phyloP scores from a whole-genome alignment of 371 early-diverging fungal genomes.

The Blyttiomyces sp. region DNA sequence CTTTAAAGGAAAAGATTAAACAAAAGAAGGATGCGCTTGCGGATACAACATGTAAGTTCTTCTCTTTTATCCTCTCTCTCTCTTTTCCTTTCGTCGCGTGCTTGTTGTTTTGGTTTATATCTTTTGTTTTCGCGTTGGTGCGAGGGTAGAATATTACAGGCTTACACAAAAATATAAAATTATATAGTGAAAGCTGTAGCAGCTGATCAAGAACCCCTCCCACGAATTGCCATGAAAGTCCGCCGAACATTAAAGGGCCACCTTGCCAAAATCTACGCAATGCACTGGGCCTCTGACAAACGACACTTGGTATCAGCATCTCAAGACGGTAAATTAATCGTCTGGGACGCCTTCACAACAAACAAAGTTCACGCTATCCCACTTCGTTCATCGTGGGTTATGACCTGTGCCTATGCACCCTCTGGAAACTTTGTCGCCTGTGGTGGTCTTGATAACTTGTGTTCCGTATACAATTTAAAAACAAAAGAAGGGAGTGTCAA shows the following conservation, averaged over 20 bases:
- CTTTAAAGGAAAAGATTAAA: slow-evolving; percentile 91
- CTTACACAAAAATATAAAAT: not conserved
- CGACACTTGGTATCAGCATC: slow-evolving; percentile 95
- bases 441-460: slow-evolving; percentile 97
- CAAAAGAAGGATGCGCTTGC: slow-evolving; percentile 87
- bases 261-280: slow-evolving; percentile 97
- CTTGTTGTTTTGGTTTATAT: not conserved
- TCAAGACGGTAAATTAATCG: slow-evolving; percentile 98
- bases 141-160: too few species aligned
- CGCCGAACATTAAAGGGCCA: slow-evolving; percentile 96
- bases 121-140: not conserved
- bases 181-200: slow-evolving; percentile 54
- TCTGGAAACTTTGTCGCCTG: slow-evolving; percentile 98
- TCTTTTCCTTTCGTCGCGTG: not conserved
- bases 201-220: slow-evolving; percentile 70
- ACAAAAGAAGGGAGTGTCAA: slow-evolving; percentile 85
- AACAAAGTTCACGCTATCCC: slow-evolving; percentile 98
- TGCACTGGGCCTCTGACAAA: slow-evolving; percentile 97
- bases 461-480: slow-evolving; percentile 93
- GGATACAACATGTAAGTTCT: slow-evolving; percentile 85
- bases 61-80: not conserved
- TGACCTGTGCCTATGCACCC: slow-evolving; percentile 98
- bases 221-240: slow-evolving; percentile 89
- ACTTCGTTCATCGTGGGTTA: slow-evolving; percentile 97
- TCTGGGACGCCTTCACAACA: slow-evolving; percentile 97